Base-by-base conservation (phyloP, 2,329 filamentous ascomycete genomes). In the Aspergillus cejpii region DNA sequence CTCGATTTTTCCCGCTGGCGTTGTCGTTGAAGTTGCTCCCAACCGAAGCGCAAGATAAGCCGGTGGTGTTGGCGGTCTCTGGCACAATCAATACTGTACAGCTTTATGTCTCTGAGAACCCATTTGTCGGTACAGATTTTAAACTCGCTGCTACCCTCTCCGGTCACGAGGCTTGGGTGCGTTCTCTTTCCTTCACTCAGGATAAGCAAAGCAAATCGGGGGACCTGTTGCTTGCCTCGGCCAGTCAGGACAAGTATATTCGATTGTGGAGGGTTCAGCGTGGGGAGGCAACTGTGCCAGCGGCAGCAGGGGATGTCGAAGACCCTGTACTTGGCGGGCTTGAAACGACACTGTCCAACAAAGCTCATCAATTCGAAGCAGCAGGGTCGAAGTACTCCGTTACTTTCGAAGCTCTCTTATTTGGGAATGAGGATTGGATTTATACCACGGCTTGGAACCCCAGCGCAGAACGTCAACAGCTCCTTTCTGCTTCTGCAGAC, bases 401-500 rank as follows among this genome's bases (percentile, higher is more conserved):
- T 44, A 94, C 89, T 0, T 97, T 98, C 55, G 92, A 98, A 65
- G 92, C 92, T 1, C 74, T 98, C 2, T 77, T 98, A 5, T 78
- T 98, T 2, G 92, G 92, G 6, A 92, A 98, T 61, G 92, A 98
- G 62, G 92, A 98, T 60, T 98, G 92, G 92, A 91, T 98, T 45
- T 97, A 95, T 67, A 94, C 86, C 44, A 83, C 87, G 1, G 74
- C 76, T 43, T 96, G 90, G 90, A 77, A 78, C 47, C 73, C 74
- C 5, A 64, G 72, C 34, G 59, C 68, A 11, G 68, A 72, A 14
- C 79, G 75, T 47, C 73, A 85, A 10, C 87, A 85, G 55, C 78
- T 96, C 6, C 78, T 98, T 3, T 90, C 91, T 1, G 84, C 91
- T 0, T 97, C 92, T 2, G 92, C 92, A 3, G 92, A 98, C 63